Base-by-base conservation (phyloP, 495 filamentous ascomycete species). In the Glutinoglossum americanum region DNA sequence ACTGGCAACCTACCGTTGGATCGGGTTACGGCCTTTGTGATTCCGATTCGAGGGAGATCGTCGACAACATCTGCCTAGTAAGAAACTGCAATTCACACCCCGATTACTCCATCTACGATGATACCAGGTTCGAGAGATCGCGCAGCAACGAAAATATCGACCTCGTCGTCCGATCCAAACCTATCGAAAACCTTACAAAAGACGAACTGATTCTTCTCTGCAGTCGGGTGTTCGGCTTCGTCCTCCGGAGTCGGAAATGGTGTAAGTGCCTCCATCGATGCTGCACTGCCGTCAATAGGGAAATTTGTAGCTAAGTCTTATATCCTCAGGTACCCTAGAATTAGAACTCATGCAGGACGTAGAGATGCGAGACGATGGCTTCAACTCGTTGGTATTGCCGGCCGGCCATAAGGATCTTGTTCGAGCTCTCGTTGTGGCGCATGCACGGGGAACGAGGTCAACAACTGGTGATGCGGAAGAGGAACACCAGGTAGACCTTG, bases 401-500 rank as follows among this genome's bases (percentile, higher is more conserved):
- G 11, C 60, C 17, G 65, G 64, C 1, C 65, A 70, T 44, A 64
- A 67, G 51, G 39, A 62, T 15, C 68, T 73, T 55, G 61, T 75
- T 9, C 35, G 59, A 19, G 69, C 69, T 0, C 62, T 73, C 13
- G 61, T 74, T 13, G 63, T 68, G 8, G 67, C 13, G 1, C 47
- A 51, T 25, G 5, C 47, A 10, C 3, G 19, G 8, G 21, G 47
- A n/a, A 13, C 21, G 70, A 70, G n/a, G 23, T 57, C 21, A 9
- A 39, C 11, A 48, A 33, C 15, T 19, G 55, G 35, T 11, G 26
- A 51, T n/a, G 57, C 54, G 2, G 54, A 57, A 3, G n/a, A 64
- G 11, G n/a, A n/a, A n/a, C 63, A 64, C 10, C 67, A 70, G 59
- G 64, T 66, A 10, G 73, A 76, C 57, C 68, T 75, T 23, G 62